These are phyloP conservation scores for Botryosphaeria dothidea DNA, from an alignment of 2,329 filamentous ascomycete species.

Conservation along the genomic window DNA sequence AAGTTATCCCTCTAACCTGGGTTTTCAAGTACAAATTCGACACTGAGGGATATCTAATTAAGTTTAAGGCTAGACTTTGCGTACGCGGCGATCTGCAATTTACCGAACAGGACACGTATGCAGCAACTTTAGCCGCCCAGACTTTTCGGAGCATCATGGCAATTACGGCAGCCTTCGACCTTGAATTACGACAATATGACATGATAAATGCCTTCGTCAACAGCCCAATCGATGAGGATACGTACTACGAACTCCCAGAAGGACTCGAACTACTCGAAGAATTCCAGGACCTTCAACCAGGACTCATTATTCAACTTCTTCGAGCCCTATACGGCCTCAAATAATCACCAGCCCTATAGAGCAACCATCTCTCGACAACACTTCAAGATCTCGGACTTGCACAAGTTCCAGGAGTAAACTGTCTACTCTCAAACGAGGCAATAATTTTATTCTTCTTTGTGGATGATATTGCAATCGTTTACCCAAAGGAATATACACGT, in stretches of 20 bases:
- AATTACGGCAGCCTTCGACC: conserved; percentile 25
- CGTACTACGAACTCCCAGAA: conserved; percentile 23
- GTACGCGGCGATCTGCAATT: conserved; percentile 23
- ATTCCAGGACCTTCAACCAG: not conserved
- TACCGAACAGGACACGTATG: conserved; percentile 20
- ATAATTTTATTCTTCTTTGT: conserved; percentile 23
- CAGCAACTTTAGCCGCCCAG: conserved; percentile 20
- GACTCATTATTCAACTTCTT: conserved; percentile 16
- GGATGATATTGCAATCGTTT: conserved; percentile 22
- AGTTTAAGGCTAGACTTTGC: conserved; percentile 23
- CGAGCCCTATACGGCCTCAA: conserved; percentile 28
- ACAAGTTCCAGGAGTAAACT: conserved; percentile 20
- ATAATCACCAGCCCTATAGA: conserved; percentile 25
- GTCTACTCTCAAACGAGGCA: conserved; percentile 19
- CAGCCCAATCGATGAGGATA: conserved; percentile 17
- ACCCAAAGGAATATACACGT: not conserved
- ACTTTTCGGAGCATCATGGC: conserved; percentile 26
- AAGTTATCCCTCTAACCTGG: conserved; percentile 21
- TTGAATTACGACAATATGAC: conserved; percentile 26
- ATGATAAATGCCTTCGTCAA: conserved; percentile 29
- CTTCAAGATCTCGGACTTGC: conserved; percentile 22
- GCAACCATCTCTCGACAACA: conserved; percentile 21
- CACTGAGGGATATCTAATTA: conserved; percentile 21
- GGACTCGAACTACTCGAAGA: conserved; percentile 17
- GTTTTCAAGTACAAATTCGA: conserved; percentile 25